These are phyloP conservation scores for Colletotrichum camelliae DNA, from an alignment of 2,329 filamentous ascomycete species.

Conservation along the genomic window DNA sequence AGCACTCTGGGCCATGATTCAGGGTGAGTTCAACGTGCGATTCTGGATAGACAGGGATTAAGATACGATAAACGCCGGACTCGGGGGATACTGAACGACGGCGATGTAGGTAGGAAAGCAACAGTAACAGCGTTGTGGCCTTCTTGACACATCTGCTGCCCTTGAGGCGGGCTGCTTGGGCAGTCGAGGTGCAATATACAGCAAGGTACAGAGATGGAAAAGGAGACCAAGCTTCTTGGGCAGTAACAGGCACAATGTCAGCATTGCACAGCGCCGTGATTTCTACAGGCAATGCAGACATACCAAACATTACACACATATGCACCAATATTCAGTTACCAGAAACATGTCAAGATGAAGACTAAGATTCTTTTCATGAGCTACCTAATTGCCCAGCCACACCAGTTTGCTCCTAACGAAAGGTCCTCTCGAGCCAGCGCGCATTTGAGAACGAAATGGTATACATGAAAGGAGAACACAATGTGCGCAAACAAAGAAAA, in stretches of 20 bases:
- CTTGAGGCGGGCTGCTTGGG: neutral
- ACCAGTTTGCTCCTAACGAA: conserved; percentile 1
- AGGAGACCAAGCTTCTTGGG: neutral
- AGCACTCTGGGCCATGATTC: neutral
- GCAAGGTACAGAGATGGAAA: neutral
- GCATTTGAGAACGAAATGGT: conserved; percentile 20
- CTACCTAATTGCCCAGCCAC: conserved; percentile 13
- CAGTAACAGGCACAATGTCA: neutral
- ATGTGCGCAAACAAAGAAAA: conserved; percentile 17
- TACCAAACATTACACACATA: neutral
- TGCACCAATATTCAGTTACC: neutral
- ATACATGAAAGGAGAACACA: conserved; percentile 22
- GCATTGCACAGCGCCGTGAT: neutral
- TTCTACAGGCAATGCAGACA: neutral
- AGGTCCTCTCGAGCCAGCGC: neutral
- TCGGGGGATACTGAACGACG: neutral
- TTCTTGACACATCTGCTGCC: neutral
- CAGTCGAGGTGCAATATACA: neutral
- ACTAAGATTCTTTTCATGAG: conserved; percentile 13
- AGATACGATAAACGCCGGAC: neutral
- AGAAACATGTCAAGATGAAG: neutral
- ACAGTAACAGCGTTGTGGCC: too few species aligned
- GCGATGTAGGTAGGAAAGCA: neutral
- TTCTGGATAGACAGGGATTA: neutral
- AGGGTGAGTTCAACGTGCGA: neutral